Base-by-base conservation (phyloP, 352 stramenopile genomes). In the Phytophthora multivora region DNA sequence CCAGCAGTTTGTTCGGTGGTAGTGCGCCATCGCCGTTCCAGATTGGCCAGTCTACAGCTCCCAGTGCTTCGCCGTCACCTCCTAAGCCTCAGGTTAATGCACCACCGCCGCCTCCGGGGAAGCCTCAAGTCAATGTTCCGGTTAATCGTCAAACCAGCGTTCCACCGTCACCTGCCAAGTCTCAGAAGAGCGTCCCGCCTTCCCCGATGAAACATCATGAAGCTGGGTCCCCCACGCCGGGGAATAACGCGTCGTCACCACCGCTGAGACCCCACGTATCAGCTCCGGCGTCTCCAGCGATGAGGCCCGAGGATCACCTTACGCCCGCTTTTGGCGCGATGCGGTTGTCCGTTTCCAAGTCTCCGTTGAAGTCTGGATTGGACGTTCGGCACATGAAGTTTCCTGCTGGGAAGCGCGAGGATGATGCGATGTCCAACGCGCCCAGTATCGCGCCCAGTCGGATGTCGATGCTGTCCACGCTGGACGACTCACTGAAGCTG, bases 401-500 rank as follows among this genome's bases (percentile, higher is more conserved):
- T 15, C 59, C 54, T 12, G 25, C 31, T 25, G 55, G 45, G 16
- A 77, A 71, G 38, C 64, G 64, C 21, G 69, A 77, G 13, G 69
- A 77, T 19, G 69, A 77, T 25, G 55, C 54, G 6, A 46, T 77
- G 16, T 77, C 69, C 5, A 60, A 71, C 51, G 54, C 68, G 6
- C 68, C 66, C 11, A 77, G 75, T 39, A 48, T 76, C 13, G 64
- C 69, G 2, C 54, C 43, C 3, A 78, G 75, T 28, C 61, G 62
- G 33, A 74, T 67, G 56, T 79, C 70, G 19, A 71, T 74, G 65
- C 43, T 79, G 6, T 83, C 77, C 11, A 83, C 76, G 12, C 42
- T 85, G 12, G 81, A 88, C 30, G 80, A 90, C 53, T 83, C 77
- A 18, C 61, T 77, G 8, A 86, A 79, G 40, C 57, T 94, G n/a